phyloP scores from a whole-genome alignment of 1,284 basidiomycete genomes.

The Fomes fomentarius region DNA sequence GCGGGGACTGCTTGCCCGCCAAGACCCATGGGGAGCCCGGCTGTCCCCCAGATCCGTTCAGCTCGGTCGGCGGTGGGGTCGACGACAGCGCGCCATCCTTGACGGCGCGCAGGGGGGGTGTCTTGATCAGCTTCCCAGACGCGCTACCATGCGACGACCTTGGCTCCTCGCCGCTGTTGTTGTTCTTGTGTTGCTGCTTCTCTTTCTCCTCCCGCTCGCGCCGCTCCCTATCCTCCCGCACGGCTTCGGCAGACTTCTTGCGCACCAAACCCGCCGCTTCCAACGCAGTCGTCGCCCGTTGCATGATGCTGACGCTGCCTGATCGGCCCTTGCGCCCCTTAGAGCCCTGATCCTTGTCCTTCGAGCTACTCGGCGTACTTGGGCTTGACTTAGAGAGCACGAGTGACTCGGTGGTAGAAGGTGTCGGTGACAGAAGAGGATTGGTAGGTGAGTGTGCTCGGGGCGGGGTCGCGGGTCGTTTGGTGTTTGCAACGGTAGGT shows the following conservation, averaged over 20 bases:
- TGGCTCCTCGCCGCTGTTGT: constrained; percentile 56
- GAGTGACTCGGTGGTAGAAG: constrained; percentile 53
- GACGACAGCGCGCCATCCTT: constrained; percentile 52
- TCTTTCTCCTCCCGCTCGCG: constrained; percentile 56
- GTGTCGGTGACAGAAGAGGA: constrained; percentile 60
- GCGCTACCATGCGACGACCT: constrained; percentile 63
- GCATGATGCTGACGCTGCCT: constrained; percentile 91
- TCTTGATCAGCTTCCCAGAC: constrained; percentile 67
- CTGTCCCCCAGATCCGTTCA: constrained; percentile 39
- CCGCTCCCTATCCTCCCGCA: constrained; percentile 38
- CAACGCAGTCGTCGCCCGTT: constrained; percentile 87
- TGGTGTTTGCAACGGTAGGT: constrained; percentile 52
- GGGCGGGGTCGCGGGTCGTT: constrained; percentile 55
- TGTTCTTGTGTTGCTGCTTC: constrained; percentile 42
- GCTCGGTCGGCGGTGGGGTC: constrained; percentile 51
- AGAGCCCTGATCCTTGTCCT: constrained; percentile 47
- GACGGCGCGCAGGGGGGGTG: constrained; percentile 60
- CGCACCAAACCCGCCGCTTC: constrained; percentile 79
- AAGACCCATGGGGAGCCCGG: constrained; percentile 76
- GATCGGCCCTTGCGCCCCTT: constrained; percentile 71
- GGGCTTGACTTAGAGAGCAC: constrained; percentile 63
- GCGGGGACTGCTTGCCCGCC: constrained; percentile 48
- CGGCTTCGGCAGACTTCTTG: constrained; percentile 77
- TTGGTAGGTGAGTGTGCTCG: constrained; percentile 50
- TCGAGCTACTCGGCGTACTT: constrained; percentile 56